phyloP scores from a whole-genome alignment of 2,329 filamentous ascomycete species.

The Penicillium sp. region DNA sequence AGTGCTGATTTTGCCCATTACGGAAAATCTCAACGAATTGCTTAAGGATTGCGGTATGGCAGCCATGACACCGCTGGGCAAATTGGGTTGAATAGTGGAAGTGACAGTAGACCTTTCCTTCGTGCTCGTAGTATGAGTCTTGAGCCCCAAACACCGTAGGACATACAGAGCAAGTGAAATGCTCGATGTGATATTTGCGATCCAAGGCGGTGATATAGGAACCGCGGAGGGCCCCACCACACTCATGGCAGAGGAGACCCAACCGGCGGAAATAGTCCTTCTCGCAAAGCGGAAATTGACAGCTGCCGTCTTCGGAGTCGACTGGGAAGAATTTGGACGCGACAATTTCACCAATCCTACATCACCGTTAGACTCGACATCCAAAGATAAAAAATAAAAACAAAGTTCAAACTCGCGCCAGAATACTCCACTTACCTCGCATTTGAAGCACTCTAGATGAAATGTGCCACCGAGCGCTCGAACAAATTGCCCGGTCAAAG shows the following conservation, averaged over 20 bases:
- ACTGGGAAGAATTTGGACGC: conserved; percentile 99
- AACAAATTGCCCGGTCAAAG: conserved; percentile 91
- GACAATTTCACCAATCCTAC: conserved; percentile 94
- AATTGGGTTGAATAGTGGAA: conserved; percentile 98
- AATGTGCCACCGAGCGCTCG: conserved; percentile 88
- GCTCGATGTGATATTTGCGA: conserved; percentile 97
- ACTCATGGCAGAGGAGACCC: conserved; percentile 84
- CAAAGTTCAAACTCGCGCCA: background rate
- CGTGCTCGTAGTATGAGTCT: conserved; percentile 98
- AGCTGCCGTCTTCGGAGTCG: conserved; percentile 75
- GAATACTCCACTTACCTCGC: conserved; percentile 61
- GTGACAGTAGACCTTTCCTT: conserved; percentile 93
- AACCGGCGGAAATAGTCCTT: conserved; percentile 95
- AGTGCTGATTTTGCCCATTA: conserved; percentile 96
- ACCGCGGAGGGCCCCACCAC: conserved; percentile 83
- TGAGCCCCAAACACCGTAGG: conserved; percentile 96
- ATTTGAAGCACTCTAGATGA: conserved; percentile 97
- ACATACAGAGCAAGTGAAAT: conserved; percentile 96
- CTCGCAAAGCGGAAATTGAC: conserved; percentile 92
- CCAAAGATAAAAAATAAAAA: no score
- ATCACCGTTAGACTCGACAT: conserved; percentile 16
- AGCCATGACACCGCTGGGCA: conserved; percentile 92
- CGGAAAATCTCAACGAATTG: conserved; percentile 99
- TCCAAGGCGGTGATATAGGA: conserved; percentile 98
- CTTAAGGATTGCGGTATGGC: conserved; percentile 93